Conservation (phyloP, 345 rosid species). For the Ricinus communis region DNA sequence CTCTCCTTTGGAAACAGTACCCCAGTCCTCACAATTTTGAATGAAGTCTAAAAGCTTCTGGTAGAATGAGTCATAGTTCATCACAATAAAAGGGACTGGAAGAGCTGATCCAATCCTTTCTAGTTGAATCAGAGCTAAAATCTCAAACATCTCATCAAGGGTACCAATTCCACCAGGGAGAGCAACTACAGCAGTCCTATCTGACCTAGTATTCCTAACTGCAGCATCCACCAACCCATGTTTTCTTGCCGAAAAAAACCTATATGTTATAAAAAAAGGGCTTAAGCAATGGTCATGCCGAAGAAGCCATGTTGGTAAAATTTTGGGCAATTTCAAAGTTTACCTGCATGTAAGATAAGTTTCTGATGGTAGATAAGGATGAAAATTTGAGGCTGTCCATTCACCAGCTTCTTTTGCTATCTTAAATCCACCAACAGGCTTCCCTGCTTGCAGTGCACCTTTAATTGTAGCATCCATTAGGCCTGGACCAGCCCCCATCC, state of each 20-base stretch:
- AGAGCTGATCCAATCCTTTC: constrained; percentile 71
- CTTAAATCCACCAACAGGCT: constrained; percentile 83
- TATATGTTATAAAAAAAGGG: constrained; percentile 17
- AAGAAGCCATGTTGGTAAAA: background rate
- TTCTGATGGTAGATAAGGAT: constrained; percentile 72
- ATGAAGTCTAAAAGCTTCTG: constrained; percentile 74
- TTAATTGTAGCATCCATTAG: constrained; percentile 89
- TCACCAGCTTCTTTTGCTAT: constrained; percentile 83
- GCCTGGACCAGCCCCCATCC: constrained; percentile 98
- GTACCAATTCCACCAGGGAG: constrained; percentile 94
- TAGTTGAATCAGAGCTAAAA: constrained; percentile 76
- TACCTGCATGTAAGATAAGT: constrained; percentile 91
- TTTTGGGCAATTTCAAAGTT: background rate
- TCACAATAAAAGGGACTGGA: constrained; percentile 78
- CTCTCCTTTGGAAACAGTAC: constrained; percentile 72
- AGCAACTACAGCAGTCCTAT: constrained; percentile 75
- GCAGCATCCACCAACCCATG: constrained; percentile 88
- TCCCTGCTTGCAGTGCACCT: constrained; percentile 81
- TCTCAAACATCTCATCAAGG: constrained; percentile 85
- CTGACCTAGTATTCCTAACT: constrained; percentile 50
- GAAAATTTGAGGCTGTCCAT: constrained; percentile 87
- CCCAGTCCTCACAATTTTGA: constrained; percentile 68
- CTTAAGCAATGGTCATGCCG: constrained; percentile 1
- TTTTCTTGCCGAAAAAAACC: constrained; percentile 97
- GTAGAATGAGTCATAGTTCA: constrained; percentile 84